A percentile compares a stretch with the other conserved stretches of the same genome.
Conservation (phyloP, 345 rosid species). For the Euphorbia tirucalli region DNA sequence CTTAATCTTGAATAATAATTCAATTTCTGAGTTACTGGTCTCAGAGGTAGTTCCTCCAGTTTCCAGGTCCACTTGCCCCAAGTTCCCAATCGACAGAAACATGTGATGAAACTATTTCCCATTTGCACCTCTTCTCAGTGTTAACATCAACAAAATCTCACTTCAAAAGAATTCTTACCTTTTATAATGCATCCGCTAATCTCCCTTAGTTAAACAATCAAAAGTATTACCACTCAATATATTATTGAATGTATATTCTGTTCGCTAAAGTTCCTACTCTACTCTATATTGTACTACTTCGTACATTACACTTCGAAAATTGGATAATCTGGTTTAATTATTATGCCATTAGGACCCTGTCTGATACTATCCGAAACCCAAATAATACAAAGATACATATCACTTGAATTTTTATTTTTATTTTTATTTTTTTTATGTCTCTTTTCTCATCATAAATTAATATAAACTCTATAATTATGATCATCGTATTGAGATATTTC, state of each 20-base stretch:
- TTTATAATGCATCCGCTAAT: background rate
- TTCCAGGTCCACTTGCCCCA: slow-evolving; percentile 15
- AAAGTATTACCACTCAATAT: background rate
- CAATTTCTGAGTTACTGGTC: slow-evolving; percentile 26
- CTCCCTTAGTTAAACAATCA: background rate
- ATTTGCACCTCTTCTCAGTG: background rate
- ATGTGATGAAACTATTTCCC: slow-evolving; percentile 12
- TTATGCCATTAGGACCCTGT: slow-evolving; percentile 7
- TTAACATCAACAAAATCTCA: too few relatives aligned
- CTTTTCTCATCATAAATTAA: background rate
- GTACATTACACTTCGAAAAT: background rate
- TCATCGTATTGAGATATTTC: background rate
- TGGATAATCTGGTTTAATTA: background rate
- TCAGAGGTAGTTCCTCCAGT: slow-evolving; percentile 27
- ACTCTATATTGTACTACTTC: slow-evolving; percentile 4
- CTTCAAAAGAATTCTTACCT: background rate
- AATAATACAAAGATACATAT: background rate
- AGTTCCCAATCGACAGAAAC: slow-evolving; percentile 14
- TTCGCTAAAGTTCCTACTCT: slow-evolving; percentile 5
- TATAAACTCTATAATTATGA: background rate
- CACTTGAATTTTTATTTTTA: background rate
- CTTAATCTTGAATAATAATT: slow-evolving; percentile 19
- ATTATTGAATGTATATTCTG: background rate
- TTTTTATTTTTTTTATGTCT: background rate
- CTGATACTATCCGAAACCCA: background rate